These are phyloP conservation scores for Dacryopinax primogenitus DNA, from an alignment of 768 basidiomycete species.

Conservation along the genomic window DNA sequence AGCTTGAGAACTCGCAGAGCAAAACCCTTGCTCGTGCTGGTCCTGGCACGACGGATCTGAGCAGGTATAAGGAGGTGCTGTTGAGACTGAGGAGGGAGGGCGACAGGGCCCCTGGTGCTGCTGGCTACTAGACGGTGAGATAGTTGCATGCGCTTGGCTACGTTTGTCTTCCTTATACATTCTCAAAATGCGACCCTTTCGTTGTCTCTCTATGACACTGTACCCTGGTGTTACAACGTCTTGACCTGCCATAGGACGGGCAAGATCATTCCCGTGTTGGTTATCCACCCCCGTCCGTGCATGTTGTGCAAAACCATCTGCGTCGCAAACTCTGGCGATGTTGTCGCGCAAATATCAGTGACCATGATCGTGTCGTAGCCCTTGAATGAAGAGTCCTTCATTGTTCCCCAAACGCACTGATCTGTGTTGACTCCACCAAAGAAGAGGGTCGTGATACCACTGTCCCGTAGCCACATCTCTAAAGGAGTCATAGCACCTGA, in stretches of 20 bases:
- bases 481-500: slow-evolving; percentile 54
- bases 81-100: slow-evolving; percentile 82
- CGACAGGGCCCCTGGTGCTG: slow-evolving; percentile 80
- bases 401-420: slow-evolving; percentile 52
- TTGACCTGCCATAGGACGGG: not conserved
- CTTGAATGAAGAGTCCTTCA: slow-evolving; percentile 49
- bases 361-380: slow-evolving; percentile 53
- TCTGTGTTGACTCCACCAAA: slow-evolving; percentile 57
- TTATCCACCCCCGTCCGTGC: not conserved
- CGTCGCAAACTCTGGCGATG: slow-evolving; percentile 43
- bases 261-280: not conserved
- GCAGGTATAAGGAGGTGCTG: slow-evolving; percentile 72
- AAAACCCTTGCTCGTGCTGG: slow-evolving; percentile 86
- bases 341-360: slow-evolving; percentile 48
- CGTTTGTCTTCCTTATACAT: not conserved
- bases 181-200: slow-evolving; percentile 2
- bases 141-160: not conserved
- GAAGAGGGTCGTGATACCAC: slow-evolving; percentile 48
- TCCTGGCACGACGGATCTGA: slow-evolving; percentile 75
- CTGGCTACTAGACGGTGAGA: slow-evolving; percentile 50
- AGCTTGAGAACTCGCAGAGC: slow-evolving; percentile 92
- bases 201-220: not conserved
- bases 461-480: slow-evolving; percentile 49
- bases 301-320: slow-evolving; percentile 47
- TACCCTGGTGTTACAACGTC: too few species aligned